phyloP scores from a whole-genome alignment of 176 grass and related monocot species.

The Oryza punctata region DNA sequence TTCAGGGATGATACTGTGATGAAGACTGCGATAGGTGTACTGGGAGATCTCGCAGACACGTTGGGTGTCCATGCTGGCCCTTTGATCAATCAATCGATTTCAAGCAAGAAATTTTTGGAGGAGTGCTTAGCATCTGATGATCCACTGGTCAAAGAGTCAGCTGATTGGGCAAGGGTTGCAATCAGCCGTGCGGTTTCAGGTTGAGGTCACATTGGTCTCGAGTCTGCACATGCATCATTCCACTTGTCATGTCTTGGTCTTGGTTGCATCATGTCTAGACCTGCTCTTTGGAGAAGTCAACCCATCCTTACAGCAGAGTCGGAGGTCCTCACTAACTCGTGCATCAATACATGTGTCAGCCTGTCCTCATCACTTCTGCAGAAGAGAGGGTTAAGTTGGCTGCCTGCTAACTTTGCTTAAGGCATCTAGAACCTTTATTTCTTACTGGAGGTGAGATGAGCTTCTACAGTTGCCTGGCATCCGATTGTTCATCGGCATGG shows the following conservation, averaged over 20 bases:
- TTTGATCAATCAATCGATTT: constrained; percentile 66
- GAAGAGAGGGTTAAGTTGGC: constrained; percentile 64
- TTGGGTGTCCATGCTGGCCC: constrained; percentile 69
- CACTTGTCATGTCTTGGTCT: constrained; percentile 54
- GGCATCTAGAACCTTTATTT: constrained; percentile 49
- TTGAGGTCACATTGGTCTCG: constrained; percentile 44
- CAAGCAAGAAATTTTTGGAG: constrained; percentile 74
- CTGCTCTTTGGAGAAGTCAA: constrained; percentile 56
- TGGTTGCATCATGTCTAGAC: constrained; percentile 69
- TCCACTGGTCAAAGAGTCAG: constrained; percentile 73
- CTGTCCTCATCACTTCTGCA: constrained; percentile 32
- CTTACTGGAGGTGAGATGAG: constrained; percentile 52
- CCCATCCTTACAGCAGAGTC: constrained; percentile 52
- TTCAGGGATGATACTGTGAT: constrained; percentile 91
- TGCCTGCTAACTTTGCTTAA: constrained; percentile 55
- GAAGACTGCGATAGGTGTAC: constrained; percentile 83
- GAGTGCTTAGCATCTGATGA: constrained; percentile 86
- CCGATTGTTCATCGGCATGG: constrained; percentile 32
- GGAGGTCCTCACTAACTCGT: constrained; percentile 68
- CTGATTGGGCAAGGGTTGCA: constrained; percentile 79
- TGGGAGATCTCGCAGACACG: constrained; percentile 85
- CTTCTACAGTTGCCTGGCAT: constrained; percentile 44
- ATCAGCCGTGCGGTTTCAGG: constrained; percentile 80
- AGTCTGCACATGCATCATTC: constrained; percentile 64
- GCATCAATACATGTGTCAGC: constrained; percentile 65